These are phyloP conservation scores for Ceratobasidium sp. DNA, from an alignment of 1,284 basidiomycete genomes.

Conservation along the genomic window DNA sequence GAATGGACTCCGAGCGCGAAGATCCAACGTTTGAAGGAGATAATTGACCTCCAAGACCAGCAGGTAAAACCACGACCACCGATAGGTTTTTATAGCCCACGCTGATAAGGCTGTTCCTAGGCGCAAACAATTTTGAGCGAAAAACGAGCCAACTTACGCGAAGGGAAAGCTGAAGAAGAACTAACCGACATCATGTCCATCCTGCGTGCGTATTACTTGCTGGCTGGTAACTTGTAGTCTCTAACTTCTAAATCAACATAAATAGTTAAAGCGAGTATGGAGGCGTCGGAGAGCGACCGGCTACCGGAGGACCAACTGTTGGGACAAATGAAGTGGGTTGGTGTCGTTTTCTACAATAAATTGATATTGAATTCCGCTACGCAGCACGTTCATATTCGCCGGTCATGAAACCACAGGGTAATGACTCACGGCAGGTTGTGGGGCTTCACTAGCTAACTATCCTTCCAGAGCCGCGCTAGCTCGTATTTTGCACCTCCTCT, in stretches of 20 bases:
- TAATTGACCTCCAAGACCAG: slow-evolving; percentile 27
- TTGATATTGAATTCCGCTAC: background rate
- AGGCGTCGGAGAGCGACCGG: background rate
- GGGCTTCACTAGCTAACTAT: background rate
- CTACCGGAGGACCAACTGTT: slow-evolving; percentile 23
- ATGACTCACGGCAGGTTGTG: background rate
- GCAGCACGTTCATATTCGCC: slow-evolving; percentile 15
- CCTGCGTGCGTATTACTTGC: background rate
- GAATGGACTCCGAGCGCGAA: background rate
- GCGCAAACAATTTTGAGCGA: slow-evolving; percentile 25
- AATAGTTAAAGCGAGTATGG: slow-evolving; percentile 24
- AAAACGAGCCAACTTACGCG: background rate
- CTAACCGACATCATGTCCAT: slow-evolving; percentile 18
- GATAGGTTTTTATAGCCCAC: background rate
- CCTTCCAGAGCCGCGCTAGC: slow-evolving; percentile 5
- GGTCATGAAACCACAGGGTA: slow-evolving; percentile 33
- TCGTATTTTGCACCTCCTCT: slow-evolving; percentile 13
- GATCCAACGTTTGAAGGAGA: background rate
- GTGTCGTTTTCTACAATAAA: too few relatives aligned
- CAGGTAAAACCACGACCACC: background rate
- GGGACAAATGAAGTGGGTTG: slow-evolving; percentile 34
- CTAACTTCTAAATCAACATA: background rate
- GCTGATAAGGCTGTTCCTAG: background rate
- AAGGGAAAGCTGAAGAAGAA: background rate
- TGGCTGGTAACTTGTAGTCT: too few relatives aligned